Evolutionary conservation across 116 monocot genomes (phyloP).

Genomic region (Iris pallida): DNA sequence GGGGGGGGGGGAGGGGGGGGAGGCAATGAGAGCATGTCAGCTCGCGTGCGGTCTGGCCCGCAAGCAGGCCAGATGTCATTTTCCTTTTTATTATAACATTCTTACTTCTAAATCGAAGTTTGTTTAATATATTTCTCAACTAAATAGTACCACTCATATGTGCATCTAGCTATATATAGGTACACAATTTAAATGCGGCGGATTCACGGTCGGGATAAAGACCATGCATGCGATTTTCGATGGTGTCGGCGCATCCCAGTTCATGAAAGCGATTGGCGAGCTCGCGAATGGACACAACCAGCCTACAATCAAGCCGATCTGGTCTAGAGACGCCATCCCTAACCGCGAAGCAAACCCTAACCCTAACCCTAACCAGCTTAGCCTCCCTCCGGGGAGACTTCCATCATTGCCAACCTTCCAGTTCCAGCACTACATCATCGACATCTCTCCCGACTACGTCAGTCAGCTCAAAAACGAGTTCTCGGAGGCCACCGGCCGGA

Average conservation of each 20-base stretch:
- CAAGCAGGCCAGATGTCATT: too few species aligned
- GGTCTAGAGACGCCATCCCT: slow-evolving; percentile 10
- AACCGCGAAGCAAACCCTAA: too few species aligned
- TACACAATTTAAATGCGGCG: slow-evolving; percentile 20
- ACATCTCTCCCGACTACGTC: slow-evolving; percentile 9
- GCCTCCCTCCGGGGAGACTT: neutral
- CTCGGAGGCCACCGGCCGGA: neutral
- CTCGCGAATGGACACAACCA: slow-evolving; percentile 2
- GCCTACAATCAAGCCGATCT: slow-evolving; percentile 9
- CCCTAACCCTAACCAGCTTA: neutral
- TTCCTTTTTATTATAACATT: too few species aligned
- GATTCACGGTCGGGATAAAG: slow-evolving; percentile 15
- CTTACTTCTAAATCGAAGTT: too few species aligned
- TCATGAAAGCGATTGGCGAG: slow-evolving; percentile 8
- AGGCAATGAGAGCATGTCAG: too few species aligned
- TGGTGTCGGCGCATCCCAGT: slow-evolving; percentile 14
- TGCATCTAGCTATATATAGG: slow-evolving; percentile 1
- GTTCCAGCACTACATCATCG: neutral
- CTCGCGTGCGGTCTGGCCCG: too few species aligned
- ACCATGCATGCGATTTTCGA: slow-evolving; percentile 11
- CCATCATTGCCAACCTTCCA: neutral
- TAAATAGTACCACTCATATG: too few species aligned
- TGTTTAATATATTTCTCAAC: too few species aligned
- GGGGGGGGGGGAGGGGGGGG: too few species aligned
- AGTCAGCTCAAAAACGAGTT: slow-evolving; percentile 8